Percentiles rank a stretch among this genome's conserved stretches.
Conservation (phyloP, 345 rosid species). For the Microcos paniculata region DNA sequence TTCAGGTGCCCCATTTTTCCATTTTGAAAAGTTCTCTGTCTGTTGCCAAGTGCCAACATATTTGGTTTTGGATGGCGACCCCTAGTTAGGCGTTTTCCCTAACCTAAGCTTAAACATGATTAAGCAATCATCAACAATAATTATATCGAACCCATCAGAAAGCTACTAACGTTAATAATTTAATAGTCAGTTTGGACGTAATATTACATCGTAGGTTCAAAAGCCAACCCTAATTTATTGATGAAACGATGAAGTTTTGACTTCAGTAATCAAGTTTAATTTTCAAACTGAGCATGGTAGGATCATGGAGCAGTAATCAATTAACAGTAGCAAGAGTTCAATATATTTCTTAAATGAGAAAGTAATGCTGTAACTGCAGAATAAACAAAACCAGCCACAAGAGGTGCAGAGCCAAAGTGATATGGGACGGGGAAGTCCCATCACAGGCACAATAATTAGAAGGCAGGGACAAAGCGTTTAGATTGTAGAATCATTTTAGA, state of each 20-base stretch:
- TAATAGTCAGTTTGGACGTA: background rate
- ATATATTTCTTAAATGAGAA: background rate
- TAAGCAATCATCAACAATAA: background rate
- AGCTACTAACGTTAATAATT: no score
- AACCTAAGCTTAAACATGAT: background rate
- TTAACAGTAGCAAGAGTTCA: no score
- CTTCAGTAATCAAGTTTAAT: no score
- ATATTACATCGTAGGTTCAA: no score
- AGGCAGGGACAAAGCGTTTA: constrained; percentile 7
- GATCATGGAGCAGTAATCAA: no score
- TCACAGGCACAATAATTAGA: background rate
- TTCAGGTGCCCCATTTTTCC: constrained; percentile 9
- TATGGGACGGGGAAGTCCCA: background rate
- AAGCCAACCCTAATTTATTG: no score
- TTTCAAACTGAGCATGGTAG: no score
- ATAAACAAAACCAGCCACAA: background rate
- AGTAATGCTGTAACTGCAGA: background rate
- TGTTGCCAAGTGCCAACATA: background rate
- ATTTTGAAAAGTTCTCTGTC: background rate
- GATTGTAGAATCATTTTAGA: background rate
- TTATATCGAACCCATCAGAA: background rate
- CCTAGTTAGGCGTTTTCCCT: background rate
- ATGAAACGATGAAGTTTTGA: no score
- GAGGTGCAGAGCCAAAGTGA: background rate
- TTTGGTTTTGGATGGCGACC: background rate